A percentile compares a stretch with the other conserved stretches of the same genome.
Conservation (phyloP, 768 basidiomycete genomes). For the Agaricus subrufescens region DNA sequence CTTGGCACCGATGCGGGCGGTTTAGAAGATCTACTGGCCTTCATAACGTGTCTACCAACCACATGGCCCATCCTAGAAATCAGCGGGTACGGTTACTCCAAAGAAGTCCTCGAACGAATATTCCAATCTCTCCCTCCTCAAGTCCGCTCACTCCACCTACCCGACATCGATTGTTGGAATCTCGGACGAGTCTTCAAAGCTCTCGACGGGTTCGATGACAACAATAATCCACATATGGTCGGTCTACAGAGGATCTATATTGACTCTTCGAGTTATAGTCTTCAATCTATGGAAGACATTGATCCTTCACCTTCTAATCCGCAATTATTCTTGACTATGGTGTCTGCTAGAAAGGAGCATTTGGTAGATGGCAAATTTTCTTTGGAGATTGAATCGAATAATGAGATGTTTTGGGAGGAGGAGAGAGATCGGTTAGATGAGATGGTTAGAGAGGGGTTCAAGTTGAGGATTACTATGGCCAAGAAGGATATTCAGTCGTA, state of each 20-base stretch:
- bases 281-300: neutral
- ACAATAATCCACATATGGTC: neutral
- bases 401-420: neutral
- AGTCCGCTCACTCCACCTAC: neutral
- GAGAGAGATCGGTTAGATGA: neutral
- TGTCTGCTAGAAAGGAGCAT: neutral
- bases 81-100: neutral
- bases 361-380: neutral
- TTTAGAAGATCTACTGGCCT: neutral
- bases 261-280: neutral
- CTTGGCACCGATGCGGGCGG: neutral
- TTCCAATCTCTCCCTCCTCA: neutral
- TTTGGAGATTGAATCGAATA: neutral
- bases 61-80: neutral
- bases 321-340: neutral
- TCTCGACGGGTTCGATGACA: neutral
- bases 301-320: neutral
- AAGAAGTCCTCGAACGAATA: neutral
- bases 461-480: neutral
- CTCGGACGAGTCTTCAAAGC: neutral
- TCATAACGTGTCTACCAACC: neutral
- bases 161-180: neutral
- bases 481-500: neutral
- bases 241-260: neutral
- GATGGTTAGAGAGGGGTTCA: neutral